These are phyloP conservation scores for Boletus reticuloceps DNA, from an alignment of 768 basidiomycete species.

Conservation along the genomic window DNA sequence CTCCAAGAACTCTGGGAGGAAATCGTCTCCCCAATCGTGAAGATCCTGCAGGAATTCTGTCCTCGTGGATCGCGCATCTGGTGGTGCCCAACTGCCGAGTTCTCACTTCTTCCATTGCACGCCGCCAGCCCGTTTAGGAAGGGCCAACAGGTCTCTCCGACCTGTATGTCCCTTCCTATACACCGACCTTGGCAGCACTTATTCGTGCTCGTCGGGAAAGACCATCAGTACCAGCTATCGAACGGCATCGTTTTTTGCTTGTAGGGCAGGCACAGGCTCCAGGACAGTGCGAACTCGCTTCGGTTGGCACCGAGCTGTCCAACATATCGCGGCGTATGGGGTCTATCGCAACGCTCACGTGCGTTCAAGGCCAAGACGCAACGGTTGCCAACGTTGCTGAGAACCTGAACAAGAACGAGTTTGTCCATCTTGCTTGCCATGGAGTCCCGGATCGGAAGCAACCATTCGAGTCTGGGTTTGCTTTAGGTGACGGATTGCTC, in stretches of 20 bases:
- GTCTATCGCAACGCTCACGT: background rate
- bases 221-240: background rate
- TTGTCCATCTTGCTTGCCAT: conserved; percentile 21
- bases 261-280: conserved; percentile 4
- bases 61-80: conserved; percentile 9
- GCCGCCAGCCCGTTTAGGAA: background rate
- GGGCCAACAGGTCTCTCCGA: background rate
- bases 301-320: background rate
- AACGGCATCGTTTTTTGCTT: background rate
- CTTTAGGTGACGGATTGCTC: background rate
- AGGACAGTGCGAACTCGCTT: background rate
- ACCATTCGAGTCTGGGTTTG: conserved; percentile 19
- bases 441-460: conserved; percentile 6
- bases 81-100: conserved; percentile 13
- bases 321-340: background rate
- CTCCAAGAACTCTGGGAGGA: conserved; percentile 19
- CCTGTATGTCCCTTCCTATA: conserved; percentile 5
- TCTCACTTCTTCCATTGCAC: conserved; percentile 2
- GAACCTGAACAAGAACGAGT: background rate
- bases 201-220: background rate
- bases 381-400: background rate
- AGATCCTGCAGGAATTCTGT: background rate
- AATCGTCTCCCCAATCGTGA: conserved; percentile 15
- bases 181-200: background rate
- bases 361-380: background rate